Base-by-base conservation (phyloP, 495 filamentous ascomycete species). In the Hypoxylon perforatum region DNA sequence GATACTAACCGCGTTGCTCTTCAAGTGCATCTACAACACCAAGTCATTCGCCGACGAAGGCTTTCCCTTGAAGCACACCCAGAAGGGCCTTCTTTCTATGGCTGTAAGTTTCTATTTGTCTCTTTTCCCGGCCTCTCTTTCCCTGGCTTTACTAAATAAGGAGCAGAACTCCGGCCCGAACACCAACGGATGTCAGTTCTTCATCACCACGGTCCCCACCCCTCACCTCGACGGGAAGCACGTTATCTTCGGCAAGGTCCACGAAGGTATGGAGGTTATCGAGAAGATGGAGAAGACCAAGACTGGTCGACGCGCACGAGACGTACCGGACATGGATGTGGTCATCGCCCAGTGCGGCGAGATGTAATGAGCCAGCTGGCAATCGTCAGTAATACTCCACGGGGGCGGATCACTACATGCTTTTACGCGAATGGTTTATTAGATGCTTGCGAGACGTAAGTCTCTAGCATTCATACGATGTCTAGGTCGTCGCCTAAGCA, bases 101-200 rank as follows among this genome's bases (percentile, higher is more conserved):
- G 96, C 95, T 46, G 92, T 95, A 85, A 22, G 63, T 64, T n/a
- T 18, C 12, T 55, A 38, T 15, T n/a, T n/a, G n/a, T 23, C n/a
- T 41, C 25, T 19, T 21, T 28, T 35, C 41, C 8, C 41, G 15
- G 6, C 30, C n/a, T 23, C n/a, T 41, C 25, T 19, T 21, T 28
- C 39, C 41, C 8, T 45, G 15, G 6, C 30, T 14, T n/a, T 45
- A 42, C 52, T 64, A 49, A 65, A n/a, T 19, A 14, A 33, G 46
- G 18, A 42, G 1, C 58, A 94, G 90, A 99, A 98, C 72, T 91
- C 91, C 15, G 96, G 96, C 7, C 91, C 92, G 15, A 90, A 98
- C 74, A 94, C 91, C 56, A 99, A 98, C 75, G 96, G 96, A 12
- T 94, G 88, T 56, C 96, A 98, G 75, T 99, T 99, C 79, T 99